These are phyloP conservation scores for Phytophthora europaea DNA, from an alignment of 352 stramenopile species.

Conservation along the genomic window DNA sequence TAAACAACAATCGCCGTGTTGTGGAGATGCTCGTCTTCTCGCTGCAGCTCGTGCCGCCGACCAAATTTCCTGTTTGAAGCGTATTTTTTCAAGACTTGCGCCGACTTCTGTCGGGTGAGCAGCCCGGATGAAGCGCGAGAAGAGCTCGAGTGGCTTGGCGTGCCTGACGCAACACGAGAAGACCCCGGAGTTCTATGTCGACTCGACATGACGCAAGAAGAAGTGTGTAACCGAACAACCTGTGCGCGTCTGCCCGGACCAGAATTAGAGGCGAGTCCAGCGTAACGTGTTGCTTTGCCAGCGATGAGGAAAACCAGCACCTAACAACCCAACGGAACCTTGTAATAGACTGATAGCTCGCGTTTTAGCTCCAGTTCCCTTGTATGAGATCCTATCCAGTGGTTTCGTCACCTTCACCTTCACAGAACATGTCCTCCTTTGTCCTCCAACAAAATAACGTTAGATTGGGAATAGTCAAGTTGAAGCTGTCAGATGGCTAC, in stretches of 20 bases:
- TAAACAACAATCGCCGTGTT: slow-evolving; percentile 48
- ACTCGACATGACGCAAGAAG: slow-evolving; percentile 17
- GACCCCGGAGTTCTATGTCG: slow-evolving; percentile 4
- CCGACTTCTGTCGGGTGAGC: slow-evolving; percentile 19
- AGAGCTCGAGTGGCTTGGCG: background rate
- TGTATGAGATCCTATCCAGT: background rate
- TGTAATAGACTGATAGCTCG: too few species aligned
- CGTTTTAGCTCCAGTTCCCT: too few species aligned
- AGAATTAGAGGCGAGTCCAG: slow-evolving; percentile 2
- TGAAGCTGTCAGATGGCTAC: background rate
- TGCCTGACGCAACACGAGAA: background rate
- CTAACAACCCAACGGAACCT: background rate
- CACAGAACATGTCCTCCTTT: background rate
- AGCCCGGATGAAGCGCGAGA: background rate
- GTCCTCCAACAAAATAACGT: too few species aligned
- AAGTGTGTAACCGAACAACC: background rate
- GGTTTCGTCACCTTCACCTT: background rate
- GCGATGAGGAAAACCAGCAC: background rate
- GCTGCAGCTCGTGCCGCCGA: slow-evolving; percentile 46
- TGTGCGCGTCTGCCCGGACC: background rate
- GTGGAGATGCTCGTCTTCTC: slow-evolving; percentile 40
- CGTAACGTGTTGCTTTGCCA: background rate
- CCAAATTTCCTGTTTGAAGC: slow-evolving; percentile 46
- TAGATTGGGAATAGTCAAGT: too few species aligned
- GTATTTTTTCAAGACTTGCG: slow-evolving; percentile 41